These are phyloP conservation scores for Cucurbita moschata DNA, from an alignment of 306 rosid species.

Conservation along the genomic window DNA sequence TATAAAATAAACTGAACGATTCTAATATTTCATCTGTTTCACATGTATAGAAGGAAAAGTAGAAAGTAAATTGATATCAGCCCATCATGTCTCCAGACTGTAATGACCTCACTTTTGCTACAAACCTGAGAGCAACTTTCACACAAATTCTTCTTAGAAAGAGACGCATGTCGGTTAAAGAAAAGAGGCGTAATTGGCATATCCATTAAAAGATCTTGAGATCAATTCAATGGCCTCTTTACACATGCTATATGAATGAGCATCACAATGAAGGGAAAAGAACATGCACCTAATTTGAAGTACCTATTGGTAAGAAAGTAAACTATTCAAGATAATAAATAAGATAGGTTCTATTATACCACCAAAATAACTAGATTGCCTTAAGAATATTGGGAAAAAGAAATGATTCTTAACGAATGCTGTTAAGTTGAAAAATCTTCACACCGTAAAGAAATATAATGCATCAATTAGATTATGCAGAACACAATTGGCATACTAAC, in stretches of 20 bases:
- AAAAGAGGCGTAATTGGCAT: background rate
- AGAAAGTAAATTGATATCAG: background rate
- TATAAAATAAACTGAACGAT: background rate
- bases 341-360: background rate
- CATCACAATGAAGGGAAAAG: background rate
- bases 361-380: background rate
- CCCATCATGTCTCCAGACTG: background rate
- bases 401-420: background rate
- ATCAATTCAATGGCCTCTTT: background rate
- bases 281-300: background rate
- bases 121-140: background rate
- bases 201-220: background rate
- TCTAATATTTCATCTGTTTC: background rate
- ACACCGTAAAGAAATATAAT: background rate
- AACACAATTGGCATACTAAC: constrained; percentile 28
- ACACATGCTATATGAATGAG: background rate
- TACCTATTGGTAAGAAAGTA: background rate
- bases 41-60: background rate
- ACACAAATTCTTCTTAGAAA: too few relatives aligned
- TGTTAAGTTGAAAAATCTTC: background rate
- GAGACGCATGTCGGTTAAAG: background rate
- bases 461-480: background rate
- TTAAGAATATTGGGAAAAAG: background rate
- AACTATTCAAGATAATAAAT: background rate
- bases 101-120: background rate